Conservation (phyloP, 164 flowering plant genomes). For the Taxillus chinensis region DNA sequence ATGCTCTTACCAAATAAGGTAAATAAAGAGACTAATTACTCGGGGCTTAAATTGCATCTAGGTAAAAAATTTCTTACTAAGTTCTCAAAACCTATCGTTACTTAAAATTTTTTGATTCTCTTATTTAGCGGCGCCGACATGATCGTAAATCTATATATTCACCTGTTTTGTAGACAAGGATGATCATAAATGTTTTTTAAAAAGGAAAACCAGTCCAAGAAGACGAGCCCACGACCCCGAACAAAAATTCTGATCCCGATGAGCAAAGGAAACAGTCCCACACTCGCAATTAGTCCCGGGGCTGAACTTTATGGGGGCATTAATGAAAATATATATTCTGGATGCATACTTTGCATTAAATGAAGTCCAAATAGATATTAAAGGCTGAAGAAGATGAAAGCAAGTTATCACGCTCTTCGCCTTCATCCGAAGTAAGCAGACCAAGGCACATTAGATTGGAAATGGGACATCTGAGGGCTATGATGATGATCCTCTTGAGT, state of each 20-base stretch:
- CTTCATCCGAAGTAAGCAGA: conserved; percentile 15
- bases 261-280: conserved; percentile 3
- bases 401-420: conserved; percentile 8
- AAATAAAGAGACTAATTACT: background rate
- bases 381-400: conserved; percentile 6
- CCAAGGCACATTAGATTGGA: background rate
- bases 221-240: background rate
- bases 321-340: background rate
- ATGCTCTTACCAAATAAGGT: too few relatives aligned
- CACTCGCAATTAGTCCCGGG: background rate
- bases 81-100: background rate
- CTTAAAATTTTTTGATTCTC: background rate
- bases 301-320: too few relatives aligned
- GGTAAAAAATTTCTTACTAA: conserved; percentile 4
- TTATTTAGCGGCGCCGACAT: too few relatives aligned
- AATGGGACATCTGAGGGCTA: background rate
- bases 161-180: conserved; percentile 12
- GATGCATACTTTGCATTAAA: background rate
- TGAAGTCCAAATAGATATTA: conserved; percentile 6
- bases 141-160: too few relatives aligned
- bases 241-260: conserved; percentile 1
- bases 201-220: conserved; percentile 2
- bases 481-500: too few relatives aligned
- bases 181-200: conserved; percentile 3
- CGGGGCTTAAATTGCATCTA: conserved; percentile 11